phyloP scores from a whole-genome alignment of 2,329 filamentous ascomycete species.

The Verticillium nonalfalfae region DNA sequence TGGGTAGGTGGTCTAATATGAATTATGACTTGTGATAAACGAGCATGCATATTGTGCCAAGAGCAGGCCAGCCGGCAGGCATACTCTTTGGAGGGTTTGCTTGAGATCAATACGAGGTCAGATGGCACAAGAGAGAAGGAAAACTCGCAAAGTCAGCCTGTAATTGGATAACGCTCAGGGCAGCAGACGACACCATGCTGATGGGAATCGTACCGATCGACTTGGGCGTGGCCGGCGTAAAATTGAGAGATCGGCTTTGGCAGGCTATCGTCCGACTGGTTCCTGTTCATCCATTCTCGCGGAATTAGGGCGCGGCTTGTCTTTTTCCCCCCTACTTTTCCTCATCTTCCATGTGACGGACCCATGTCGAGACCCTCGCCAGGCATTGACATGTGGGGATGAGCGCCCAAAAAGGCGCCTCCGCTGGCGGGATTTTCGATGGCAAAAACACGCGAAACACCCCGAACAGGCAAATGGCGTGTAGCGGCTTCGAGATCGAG shows the following conservation, averaged over 20 bases:
- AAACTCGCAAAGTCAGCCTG: too few relatives aligned
- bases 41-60: too few relatives aligned
- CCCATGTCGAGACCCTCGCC: not conserved
- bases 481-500: not conserved
- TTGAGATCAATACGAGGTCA: too few relatives aligned
- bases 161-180: not conserved
- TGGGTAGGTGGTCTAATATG: not conserved
- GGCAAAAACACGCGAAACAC: not conserved
- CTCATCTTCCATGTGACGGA: not conserved
- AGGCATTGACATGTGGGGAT: not conserved
- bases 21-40: not conserved
- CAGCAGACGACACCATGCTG: not conserved
- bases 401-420: not conserved
- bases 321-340: not conserved
- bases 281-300: not conserved
- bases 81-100: too few relatives aligned
- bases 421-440: not conserved
- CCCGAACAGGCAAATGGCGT: not conserved
- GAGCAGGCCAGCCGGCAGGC: too few relatives aligned
- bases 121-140: too few relatives aligned
- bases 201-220: not conserved
- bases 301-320: not conserved
- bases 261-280: not conserved
- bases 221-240: not conserved
- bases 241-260: not conserved